A percentile compares a stretch with the other conserved stretches of the same genome.
Evolutionary conservation across 768 basidiomycete genomes (phyloP).

Genomic region (Auriscalpium vulgare): DNA sequence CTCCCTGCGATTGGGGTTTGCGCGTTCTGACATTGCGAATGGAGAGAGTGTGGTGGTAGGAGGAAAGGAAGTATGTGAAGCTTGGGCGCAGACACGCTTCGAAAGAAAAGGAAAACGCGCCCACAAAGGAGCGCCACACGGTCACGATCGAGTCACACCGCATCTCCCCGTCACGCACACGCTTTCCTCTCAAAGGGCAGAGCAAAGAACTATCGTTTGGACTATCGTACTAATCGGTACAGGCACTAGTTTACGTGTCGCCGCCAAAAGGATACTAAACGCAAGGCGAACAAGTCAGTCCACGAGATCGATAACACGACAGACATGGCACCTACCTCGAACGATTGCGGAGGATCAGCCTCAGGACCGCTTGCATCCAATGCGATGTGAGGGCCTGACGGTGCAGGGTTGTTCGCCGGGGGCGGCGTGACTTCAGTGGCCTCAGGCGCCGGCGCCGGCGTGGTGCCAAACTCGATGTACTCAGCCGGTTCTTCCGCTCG

Average conservation of each 20-base stretch:
- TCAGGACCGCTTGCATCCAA: conserved; percentile 67
- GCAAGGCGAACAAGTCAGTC: conserved; percentile 16
- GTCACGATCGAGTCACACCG: background rate
- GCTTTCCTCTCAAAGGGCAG: background rate
- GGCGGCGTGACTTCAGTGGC: conserved; percentile 23
- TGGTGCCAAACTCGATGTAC: conserved; percentile 53
- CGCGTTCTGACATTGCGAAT: conserved; percentile 9
- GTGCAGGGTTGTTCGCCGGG: conserved; percentile 21
- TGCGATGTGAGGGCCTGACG: conserved; percentile 41
- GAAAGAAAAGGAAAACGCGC: conserved; percentile 5
- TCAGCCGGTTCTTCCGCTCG: conserved; percentile 65
- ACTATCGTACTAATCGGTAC: background rate
- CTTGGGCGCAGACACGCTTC: conserved; percentile 1
- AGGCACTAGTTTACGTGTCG: conserved; percentile 34
- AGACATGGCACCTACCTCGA: conserved; percentile 55
- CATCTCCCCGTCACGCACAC: conserved; percentile 10
- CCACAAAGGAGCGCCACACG: conserved; percentile 3
- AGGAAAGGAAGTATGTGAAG: conserved; percentile 1
- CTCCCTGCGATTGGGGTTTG: conserved; percentile 13
- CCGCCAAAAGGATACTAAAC: conserved; percentile 72
- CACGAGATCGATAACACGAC: conserved; percentile 2
- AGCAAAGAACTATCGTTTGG: background rate
- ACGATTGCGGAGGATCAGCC: conserved; percentile 67
- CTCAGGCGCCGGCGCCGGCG: conserved; percentile 16
- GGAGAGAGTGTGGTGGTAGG: conserved; percentile 2